Evolutionary conservation across 2,329 filamentous ascomycete genomes (phyloP).

Genomic region (Ceratocystis papillata): DNA sequence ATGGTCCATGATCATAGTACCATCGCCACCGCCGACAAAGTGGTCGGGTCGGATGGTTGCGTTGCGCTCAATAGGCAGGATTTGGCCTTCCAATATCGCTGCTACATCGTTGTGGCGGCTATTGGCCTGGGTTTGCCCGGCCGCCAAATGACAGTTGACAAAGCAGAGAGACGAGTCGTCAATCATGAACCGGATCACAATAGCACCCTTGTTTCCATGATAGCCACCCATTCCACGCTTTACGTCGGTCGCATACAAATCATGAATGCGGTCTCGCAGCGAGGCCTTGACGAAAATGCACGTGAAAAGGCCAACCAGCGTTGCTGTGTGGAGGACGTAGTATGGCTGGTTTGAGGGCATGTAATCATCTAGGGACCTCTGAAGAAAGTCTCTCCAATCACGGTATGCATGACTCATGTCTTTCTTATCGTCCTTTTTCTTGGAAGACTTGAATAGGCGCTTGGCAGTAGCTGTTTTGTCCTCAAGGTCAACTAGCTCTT

Average conservation of each 20-base stretch:
- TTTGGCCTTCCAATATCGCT: slow-evolving; percentile 68
- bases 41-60: slow-evolving; percentile 58
- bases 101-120: slow-evolving; percentile 88
- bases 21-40: slow-evolving; percentile 86
- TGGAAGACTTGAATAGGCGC: slow-evolving; percentile 53
- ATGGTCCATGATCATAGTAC: slow-evolving; percentile 87
- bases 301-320: slow-evolving; percentile 87
- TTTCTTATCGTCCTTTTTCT: slow-evolving; percentile 77
- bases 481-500: slow-evolving; percentile 95
- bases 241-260: slow-evolving; percentile 69
- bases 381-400: slow-evolving; percentile 86
- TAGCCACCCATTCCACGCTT: slow-evolving; percentile 93
- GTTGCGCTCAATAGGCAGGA: slow-evolving; percentile 64
- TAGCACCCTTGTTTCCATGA: slow-evolving; percentile 92
- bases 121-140: slow-evolving; percentile 80
- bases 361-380: slow-evolving; percentile 69
- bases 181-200: slow-evolving; percentile 81
- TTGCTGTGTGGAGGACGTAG: slow-evolving; percentile 71
- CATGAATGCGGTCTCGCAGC: slow-evolving; percentile 63
- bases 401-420: slow-evolving; percentile 96
- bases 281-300: slow-evolving; percentile 86
- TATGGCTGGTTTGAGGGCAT: slow-evolving; percentile 70
- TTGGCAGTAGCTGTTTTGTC: slow-evolving; percentile 96
- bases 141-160: slow-evolving; percentile 93
- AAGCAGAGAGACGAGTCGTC: slow-evolving; percentile 94